Base-by-base conservation (phyloP, 2,329 filamentous ascomycete species). In the Fusarium continuum region DNA sequence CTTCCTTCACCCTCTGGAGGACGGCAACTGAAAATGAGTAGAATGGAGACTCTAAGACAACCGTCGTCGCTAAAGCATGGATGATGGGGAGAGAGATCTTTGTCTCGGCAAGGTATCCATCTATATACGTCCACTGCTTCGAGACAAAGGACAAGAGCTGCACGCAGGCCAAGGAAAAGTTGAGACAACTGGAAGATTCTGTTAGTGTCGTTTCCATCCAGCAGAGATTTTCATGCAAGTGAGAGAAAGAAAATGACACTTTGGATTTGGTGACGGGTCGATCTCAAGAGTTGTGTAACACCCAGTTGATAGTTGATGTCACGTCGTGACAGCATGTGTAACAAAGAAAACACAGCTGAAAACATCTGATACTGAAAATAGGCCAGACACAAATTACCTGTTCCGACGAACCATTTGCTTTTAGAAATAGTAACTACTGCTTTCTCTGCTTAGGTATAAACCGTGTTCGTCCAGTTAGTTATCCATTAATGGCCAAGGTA, bases 31-130 rank as follows among this genome's bases (percentile, higher is more conserved):
- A 34, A 46, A 51, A 38, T 20, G 19, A 34, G 43, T 52, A 39
- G 46, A 59, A 67, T 29, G 16, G 19, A 40, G 34, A 19, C 22
- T 34, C 54, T 52, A 47, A 65, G 55, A 67, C 50, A 61, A 41
- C 39, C 49, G 54, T 45, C 59, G 43, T 68, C 52, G 53, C 52
- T 65, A 44, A 58, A 46, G 45, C 46, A 26, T 46, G 47, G 39
- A 58, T 20, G 29, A 40, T 38, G 28, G 32, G 26, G 46, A 50
- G 32, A 35, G 25, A 44, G 41, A 51, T 50, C 35, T 62, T 44
- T 44, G 44, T 41, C 43, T 59, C 7, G 31, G n/a, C n/a, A n/a
- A n/a, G n/a, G n/a, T n/a, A n/a, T n/a, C n/a, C n/a, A n/a, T n/a
- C n/a, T n/a, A n/a, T n/a, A n/a, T n/a, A n/a, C n/a, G n/a, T n/a